Base-by-base conservation (phyloP, 2,329 filamentous ascomycete species). In the Xylariaceae sp. region DNA sequence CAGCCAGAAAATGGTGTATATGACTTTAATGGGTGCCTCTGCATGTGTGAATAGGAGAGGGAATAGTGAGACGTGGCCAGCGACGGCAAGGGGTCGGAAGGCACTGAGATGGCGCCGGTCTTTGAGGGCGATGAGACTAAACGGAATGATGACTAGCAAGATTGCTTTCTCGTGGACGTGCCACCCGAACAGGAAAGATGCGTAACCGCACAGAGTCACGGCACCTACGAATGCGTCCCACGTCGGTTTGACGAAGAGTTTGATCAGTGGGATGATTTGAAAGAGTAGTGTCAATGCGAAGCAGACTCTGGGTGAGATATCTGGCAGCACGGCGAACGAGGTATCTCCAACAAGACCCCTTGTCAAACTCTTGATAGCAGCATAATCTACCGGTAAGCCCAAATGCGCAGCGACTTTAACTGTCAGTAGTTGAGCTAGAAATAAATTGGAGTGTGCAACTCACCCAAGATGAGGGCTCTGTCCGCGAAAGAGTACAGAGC, bases 151-250 rank as follows among this genome's bases (percentile, higher is more conserved):
- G 64, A 97, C 87, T 17, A 97, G 81, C 18, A 99, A 79, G 49
- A 99, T 88, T 1, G 94, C 94, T 70, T 99, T 99, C 66, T 99
- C 94, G 62, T 99, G 94, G 9, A 99, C 94, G 65, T 99, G 94
- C 90, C 92, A 99, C 49, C 94, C 92, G 61, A 97, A 97, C 10
- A 99, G 78, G 72, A 99, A 99, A 0, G 92, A 96, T 0, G 92
- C 88, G 65, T 96, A 99, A 51, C 89, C 94, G 64, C 94, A 97
- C 14, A 97, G 82, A 0, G 92, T 96, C 40, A 96, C 81, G 0
- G 90, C 86, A 3, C 90, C 90, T 39, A 97, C 80, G 65, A 99
- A 97, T 48, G 81, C 87, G 54, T 95, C 87, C 89, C 90, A 96
- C 0, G 82, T 89, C 2, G 90, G 90, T 44, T 80, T 76, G 41